Percentiles rank a stretch among this genome's conserved stretches.
Conservation (phyloP, 2,329 filamentous ascomycete genomes). For the Lasiodiplodia theobromae region DNA sequence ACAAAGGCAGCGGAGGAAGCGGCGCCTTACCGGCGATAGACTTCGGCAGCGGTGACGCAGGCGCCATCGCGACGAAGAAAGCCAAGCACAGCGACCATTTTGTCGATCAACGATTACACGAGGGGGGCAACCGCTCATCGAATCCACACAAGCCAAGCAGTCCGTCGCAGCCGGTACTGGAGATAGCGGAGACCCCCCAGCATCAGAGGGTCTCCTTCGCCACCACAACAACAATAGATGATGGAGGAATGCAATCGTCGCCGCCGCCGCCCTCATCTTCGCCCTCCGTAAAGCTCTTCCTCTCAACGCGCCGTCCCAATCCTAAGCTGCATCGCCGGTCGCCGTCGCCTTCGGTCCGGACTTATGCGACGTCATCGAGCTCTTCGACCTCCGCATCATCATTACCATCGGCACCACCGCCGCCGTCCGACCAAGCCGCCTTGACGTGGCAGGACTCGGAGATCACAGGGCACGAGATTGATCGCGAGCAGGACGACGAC, state of each 20-base stretch:
- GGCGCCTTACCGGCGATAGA: constrained; percentile 19
- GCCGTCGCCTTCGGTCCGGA: constrained; percentile 14
- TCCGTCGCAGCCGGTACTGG: constrained; percentile 24
- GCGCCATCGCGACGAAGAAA: constrained; percentile 22
- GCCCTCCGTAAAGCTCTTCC: constrained; percentile 28
- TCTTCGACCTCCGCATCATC: neutral
- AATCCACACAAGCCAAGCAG: neutral
- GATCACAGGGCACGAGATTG: constrained; percentile 65
- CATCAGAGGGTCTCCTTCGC: neutral
- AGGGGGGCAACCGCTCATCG: neutral
- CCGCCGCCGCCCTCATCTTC: constrained; percentile 29
- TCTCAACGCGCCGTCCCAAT: constrained; percentile 25
- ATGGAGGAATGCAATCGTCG: neutral
- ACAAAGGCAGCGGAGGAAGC: constrained; percentile 1
- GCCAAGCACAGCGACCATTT: constrained; percentile 12
- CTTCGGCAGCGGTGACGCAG: constrained; percentile 16
- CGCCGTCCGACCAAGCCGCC: constrained; percentile 40
- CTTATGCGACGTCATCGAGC: neutral
- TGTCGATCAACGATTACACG: neutral
- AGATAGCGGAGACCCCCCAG: constrained; percentile 28
- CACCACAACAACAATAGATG: neutral
- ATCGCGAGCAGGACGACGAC: constrained; percentile 65
- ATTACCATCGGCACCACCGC: constrained; percentile 32
- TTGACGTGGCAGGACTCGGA: constrained; percentile 66
- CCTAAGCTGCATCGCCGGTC: constrained; percentile 8